phyloP scores from a whole-genome alignment of 768 basidiomycete genomes.

The Amanita muscaria region DNA sequence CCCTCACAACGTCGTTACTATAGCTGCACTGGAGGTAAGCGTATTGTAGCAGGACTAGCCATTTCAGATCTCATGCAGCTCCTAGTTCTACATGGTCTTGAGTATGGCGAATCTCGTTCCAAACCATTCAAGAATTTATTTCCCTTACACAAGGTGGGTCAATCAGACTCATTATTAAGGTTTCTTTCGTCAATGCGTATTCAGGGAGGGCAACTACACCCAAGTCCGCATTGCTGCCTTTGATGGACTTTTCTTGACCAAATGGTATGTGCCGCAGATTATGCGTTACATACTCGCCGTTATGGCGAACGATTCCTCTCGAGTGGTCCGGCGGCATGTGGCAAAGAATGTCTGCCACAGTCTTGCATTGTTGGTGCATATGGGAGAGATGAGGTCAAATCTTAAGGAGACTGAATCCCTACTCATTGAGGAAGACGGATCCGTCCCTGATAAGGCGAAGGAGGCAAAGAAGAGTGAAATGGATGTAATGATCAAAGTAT shows the following conservation, averaged over 20 bases:
- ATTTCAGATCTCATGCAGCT: neutral
- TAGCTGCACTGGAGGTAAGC: slow-evolving; percentile 81
- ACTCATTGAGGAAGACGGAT: slow-evolving; percentile 83
- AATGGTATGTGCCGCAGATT: slow-evolving; percentile 79
- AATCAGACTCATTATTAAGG: neutral
- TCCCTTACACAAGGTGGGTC: slow-evolving; percentile 79
- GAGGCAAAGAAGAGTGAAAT: slow-evolving; percentile 77
- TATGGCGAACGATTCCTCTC: slow-evolving; percentile 79
- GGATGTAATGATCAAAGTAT: slow-evolving; percentile 76
- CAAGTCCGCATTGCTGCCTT: slow-evolving; percentile 91
- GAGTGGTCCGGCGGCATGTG: slow-evolving; percentile 77
- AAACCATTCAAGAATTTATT: slow-evolving; percentile 68
- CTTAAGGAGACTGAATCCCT: slow-evolving; percentile 68
- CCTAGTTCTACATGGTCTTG: slow-evolving; percentile 72
- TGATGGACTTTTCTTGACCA: slow-evolving; percentile 84
- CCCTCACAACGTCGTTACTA: slow-evolving; percentile 86
- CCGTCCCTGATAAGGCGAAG: slow-evolving; percentile 56
- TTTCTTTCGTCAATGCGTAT: slow-evolving; percentile 9
- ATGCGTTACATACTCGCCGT: slow-evolving; percentile 85
- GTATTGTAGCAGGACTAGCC: slow-evolving; percentile 5
- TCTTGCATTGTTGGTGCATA: slow-evolving; percentile 73
- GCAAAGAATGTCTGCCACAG: slow-evolving; percentile 81
- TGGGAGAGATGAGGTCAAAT: slow-evolving; percentile 82
- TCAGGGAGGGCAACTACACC: slow-evolving; percentile 82
- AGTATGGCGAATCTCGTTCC: slow-evolving; percentile 72